phyloP scores from a whole-genome alignment of 768 basidiomycete genomes.

The Rhizopogon sp. region DNA sequence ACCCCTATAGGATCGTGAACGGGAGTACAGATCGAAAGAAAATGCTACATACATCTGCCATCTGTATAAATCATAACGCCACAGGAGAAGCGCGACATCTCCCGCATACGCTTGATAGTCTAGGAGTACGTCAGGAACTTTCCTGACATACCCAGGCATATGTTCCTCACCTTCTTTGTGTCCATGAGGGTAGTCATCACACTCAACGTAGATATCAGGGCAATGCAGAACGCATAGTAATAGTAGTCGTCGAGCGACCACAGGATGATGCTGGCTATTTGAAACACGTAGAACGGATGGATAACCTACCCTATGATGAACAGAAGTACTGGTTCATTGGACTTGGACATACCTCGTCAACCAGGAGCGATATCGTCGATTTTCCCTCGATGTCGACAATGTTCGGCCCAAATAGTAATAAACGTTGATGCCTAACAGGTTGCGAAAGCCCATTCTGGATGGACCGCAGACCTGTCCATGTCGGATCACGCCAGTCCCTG shows the following conservation, averaged over 20 bases:
- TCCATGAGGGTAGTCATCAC: conserved; percentile 85
- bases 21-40: not conserved
- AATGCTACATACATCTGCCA: conserved; percentile 55
- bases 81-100: conserved; percentile 92
- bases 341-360: conserved; percentile 74
- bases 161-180: conserved; percentile 70
- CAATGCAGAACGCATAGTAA: conserved; percentile 97
- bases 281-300: conserved; percentile 98
- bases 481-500: conserved; percentile 89
- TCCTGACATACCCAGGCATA: not conserved
- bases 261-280: conserved; percentile 88
- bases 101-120: conserved; percentile 91
- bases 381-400: conserved; percentile 89
- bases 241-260: conserved; percentile 97
- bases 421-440: conserved; percentile 55
- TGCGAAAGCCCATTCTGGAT: conserved; percentile 63
- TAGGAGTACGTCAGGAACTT: conserved; percentile 24
- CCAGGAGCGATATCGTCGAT: conserved; percentile 65
- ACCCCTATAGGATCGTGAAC: conserved; percentile 46
- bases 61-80: conserved; percentile 65
- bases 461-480: conserved; percentile 56
- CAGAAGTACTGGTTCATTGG: not conserved
- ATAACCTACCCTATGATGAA: conserved; percentile 52
- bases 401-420: conserved; percentile 76
- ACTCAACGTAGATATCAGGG: conserved; percentile 81